A percentile compares a stretch with the other conserved stretches of the same genome.
Conservation (phyloP, 2,329 filamentous ascomycete species). For the Hypoxylon sp. region DNA sequence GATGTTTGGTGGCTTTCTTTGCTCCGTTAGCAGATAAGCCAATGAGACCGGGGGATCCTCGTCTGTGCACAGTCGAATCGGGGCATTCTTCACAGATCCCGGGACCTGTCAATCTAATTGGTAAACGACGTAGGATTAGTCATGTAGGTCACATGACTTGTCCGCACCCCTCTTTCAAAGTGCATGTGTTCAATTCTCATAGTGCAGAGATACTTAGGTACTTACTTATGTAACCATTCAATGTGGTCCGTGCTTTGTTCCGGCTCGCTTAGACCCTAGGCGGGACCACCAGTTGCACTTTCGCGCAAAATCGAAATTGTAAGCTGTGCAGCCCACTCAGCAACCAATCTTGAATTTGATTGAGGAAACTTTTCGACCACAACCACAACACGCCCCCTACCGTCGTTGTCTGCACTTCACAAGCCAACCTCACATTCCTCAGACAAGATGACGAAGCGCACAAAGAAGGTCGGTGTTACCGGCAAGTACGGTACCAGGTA, state of each 20-base stretch:
- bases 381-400: slow-evolving; percentile 35
- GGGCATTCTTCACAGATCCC: slow-evolving; percentile 28
- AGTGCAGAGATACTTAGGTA: not conserved
- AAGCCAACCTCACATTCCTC: slow-evolving; percentile 35
- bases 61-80: slow-evolving; percentile 34
- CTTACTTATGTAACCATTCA: not conserved
- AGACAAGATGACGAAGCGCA: slow-evolving; percentile 70
- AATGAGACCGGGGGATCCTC: slow-evolving; percentile 19
- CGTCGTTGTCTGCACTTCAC: slow-evolving; percentile 38
- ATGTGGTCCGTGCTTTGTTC: slow-evolving; percentile 29
- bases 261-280: slow-evolving; percentile 44
- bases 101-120: slow-evolving; percentile 16
- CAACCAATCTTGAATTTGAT: slow-evolving; percentile 29
- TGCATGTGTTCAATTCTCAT: too few species aligned
- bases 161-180: slow-evolving; percentile 7
- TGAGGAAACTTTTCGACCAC: slow-evolving; percentile 37
- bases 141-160: slow-evolving; percentile 31
- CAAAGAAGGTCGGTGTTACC: slow-evolving; percentile 98
- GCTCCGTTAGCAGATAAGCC: slow-evolving; percentile 34
- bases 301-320: slow-evolving; percentile 41
- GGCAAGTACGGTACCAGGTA: slow-evolving; percentile 98
- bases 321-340: slow-evolving; percentile 32
- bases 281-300: slow-evolving; percentile 27
- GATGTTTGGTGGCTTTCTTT: slow-evolving; percentile 19
- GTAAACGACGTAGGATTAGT: slow-evolving; percentile 24